phyloP scores from a whole-genome alignment of 2,329 filamentous ascomycete genomes.

The Zymoseptoria crescenta region DNA sequence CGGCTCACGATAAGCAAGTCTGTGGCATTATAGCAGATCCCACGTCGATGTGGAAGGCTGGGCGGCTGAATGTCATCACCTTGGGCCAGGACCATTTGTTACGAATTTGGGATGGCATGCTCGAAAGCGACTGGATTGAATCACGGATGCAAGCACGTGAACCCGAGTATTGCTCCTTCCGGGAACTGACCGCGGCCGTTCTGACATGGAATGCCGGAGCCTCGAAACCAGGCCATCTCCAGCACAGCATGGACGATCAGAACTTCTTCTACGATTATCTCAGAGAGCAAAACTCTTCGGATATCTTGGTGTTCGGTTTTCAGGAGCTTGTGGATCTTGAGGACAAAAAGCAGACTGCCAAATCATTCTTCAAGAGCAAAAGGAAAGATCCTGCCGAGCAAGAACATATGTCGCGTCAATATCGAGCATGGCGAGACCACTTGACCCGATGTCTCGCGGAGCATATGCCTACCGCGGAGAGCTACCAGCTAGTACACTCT shows the following conservation, averaged over 20 bases:
- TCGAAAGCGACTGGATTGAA: constrained; percentile 94
- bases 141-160: constrained; percentile 78
- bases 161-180: constrained; percentile 74
- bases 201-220: constrained; percentile 97
- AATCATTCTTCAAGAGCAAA: constrained; percentile 72
- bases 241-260: constrained; percentile 61
- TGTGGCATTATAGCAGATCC: constrained; percentile 68
- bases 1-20: constrained; percentile 74
- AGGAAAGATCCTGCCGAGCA: constrained; percentile 78
- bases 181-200: constrained; percentile 69
- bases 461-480: constrained; percentile 64
- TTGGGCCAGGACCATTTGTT: constrained; percentile 81
- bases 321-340: constrained; percentile 98
- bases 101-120: constrained; percentile 81
- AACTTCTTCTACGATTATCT: constrained; percentile 76
- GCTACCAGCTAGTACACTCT: constrained; percentile 81
- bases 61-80: constrained; percentile 75
- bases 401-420: constrained; percentile 93
- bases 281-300: constrained; percentile 66
- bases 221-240: constrained; percentile 77
- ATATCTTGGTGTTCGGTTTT: constrained; percentile 92
- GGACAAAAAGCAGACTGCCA: constrained; percentile 96
- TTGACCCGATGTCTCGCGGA: constrained; percentile 75
- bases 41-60: constrained; percentile 76
- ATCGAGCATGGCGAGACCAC: constrained; percentile 92